Conservation (phyloP, 2,329 filamentous ascomycete genomes). For the Aspergillus sp. region DNA sequence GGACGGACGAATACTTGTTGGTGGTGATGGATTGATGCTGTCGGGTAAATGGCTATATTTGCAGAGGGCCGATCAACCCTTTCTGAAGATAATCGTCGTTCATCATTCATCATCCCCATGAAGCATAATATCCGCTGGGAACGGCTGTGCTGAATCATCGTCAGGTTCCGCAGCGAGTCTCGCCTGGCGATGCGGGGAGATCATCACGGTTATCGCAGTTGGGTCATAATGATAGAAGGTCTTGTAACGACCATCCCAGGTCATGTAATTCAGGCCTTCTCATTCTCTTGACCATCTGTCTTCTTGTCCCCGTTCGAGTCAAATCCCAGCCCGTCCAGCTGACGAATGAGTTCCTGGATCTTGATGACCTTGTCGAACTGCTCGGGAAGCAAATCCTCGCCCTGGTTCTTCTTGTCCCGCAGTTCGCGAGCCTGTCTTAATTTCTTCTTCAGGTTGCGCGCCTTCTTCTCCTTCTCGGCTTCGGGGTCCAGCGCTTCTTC, state of each 20-base stretch:
- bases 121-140: not conserved
- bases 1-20: not conserved
- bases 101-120: not conserved
- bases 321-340: conserved; percentile 82
- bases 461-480: conserved; percentile 86
- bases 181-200: not conserved
- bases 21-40: not conserved
- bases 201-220: not conserved
- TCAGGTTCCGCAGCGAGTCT: not conserved
- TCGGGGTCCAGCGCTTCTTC: conserved; percentile 60
- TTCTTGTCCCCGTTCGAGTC: conserved; percentile 72
- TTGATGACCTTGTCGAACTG: conserved; percentile 98
- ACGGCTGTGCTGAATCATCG: not conserved
- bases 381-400: conserved; percentile 80
- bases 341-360: conserved; percentile 88
- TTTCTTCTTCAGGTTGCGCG: conserved; percentile 88
- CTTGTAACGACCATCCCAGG: not conserved
- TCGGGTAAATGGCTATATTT: not conserved
- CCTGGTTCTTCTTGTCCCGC: conserved; percentile 85
- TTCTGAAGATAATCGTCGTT: not conserved
- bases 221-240: not conserved
- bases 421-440: conserved; percentile 89
- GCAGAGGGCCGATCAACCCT: not conserved
- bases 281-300: conserved; percentile 16
- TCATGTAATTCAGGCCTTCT: conserved; percentile 17